These are phyloP conservation scores for Rhynchosporium graminicola DNA, from an alignment of 2,329 filamentous ascomycete species.

Conservation along the genomic window DNA sequence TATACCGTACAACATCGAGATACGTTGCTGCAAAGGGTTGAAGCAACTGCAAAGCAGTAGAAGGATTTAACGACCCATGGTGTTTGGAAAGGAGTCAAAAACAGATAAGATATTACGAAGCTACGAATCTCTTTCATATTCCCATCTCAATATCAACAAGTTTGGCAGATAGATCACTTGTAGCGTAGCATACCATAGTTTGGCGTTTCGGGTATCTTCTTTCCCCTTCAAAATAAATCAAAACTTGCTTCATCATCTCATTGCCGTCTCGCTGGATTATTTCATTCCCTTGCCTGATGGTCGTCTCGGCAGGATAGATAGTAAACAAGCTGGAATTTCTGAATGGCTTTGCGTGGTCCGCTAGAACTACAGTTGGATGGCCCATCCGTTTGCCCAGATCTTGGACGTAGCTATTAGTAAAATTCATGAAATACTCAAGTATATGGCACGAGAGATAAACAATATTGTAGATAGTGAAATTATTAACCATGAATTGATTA, in stretches of 20 bases:
- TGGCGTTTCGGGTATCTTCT: conserved; percentile 6
- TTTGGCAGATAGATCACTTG: background rate
- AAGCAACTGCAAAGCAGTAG: background rate
- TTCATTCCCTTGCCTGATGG: background rate
- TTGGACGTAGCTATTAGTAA: background rate
- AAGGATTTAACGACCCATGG: background rate
- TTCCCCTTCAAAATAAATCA: background rate
- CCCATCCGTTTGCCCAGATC: background rate
- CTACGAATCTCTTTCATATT: conserved; percentile 13
- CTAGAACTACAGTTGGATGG: background rate
- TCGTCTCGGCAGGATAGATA: background rate
- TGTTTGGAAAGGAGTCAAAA: background rate
- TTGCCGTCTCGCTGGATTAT: background rate
- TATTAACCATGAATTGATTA: conserved; percentile 10
- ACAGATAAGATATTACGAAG: conserved; percentile 10
- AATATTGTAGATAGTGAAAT: conserved; percentile 2
- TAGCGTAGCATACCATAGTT: conserved; percentile 13
- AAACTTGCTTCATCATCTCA: background rate
- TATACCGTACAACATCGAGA: background rate
- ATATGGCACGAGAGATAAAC: background rate
- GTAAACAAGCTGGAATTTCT: background rate
- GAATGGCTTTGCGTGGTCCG: background rate
- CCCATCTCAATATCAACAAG: background rate
- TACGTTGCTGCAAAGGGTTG: background rate
- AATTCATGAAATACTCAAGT: background rate